Percentiles rank a stretch among this genome's conserved stretches.
Evolutionary conservation across 2,329 filamentous ascomycete genomes (phyloP).

Genomic region (Leptographium radiaticola): DNA sequence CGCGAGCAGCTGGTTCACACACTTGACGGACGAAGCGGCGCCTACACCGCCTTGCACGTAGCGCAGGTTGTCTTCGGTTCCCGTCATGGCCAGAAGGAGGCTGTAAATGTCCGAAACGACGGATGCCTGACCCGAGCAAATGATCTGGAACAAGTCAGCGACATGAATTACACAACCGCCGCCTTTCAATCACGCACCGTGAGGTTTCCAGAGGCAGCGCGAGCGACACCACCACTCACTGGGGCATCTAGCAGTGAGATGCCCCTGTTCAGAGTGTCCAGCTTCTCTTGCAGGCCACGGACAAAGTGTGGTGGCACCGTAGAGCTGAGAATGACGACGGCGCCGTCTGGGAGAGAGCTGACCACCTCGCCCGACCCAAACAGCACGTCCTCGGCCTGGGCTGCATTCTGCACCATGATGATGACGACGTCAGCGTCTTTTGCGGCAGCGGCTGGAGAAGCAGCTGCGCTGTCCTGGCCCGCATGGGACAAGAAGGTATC

Average conservation of each 20-base stretch:
- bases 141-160: constrained; percentile 8
- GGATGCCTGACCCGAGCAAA: constrained; percentile 29
- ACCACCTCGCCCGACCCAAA: constrained; percentile 1
- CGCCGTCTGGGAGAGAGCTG: constrained; percentile 12
- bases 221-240: constrained; percentile 24
- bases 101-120: not conserved
- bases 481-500: constrained; percentile 17
- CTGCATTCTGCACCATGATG: constrained; percentile 12
- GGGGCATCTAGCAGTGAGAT: constrained; percentile 22
- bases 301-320: constrained; percentile 22
- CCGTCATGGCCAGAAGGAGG: constrained; percentile 15
- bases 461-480: constrained; percentile 13
- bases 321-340: constrained; percentile 21
- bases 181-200: constrained; percentile 9
- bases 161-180: not conserved
- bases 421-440: constrained; percentile 18
- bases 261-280: constrained; percentile 14
- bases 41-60: constrained; percentile 37
- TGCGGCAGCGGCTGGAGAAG: constrained; percentile 17
- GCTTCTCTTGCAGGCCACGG: constrained; percentile 10
- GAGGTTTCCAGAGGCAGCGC: constrained; percentile 22
- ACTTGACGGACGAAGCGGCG: constrained; percentile 41
- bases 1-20: constrained; percentile 44
- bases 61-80: constrained; percentile 23
- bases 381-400: constrained; percentile 3